Conservation (phyloP, 768 basidiomycete genomes). For the Podaxis sp. region DNA sequence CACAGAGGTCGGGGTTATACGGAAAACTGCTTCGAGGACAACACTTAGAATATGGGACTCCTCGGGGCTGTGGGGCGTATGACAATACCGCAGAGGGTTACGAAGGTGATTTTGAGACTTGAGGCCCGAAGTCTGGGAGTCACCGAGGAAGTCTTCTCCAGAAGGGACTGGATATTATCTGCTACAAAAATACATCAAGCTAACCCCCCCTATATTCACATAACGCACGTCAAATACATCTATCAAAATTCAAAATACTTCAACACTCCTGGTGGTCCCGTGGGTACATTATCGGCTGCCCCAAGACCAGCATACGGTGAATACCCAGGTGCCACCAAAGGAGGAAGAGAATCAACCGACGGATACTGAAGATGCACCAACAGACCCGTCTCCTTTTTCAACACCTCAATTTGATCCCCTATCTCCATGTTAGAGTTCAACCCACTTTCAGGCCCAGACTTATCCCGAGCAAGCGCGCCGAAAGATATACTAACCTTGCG, state of each 20-base stretch:
- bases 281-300: neutral
- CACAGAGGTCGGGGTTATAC: too few species aligned
- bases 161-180: neutral
- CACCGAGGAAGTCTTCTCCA: too few species aligned
- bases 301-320: neutral
- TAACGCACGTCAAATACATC: slow-evolving; percentile 36
- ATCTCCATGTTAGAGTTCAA: neutral
- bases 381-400: neutral
- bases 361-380: neutral
- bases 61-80: too few species aligned
- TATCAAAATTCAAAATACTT: slow-evolving; percentile 19
- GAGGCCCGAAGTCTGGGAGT: too few species aligned
- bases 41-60: too few species aligned
- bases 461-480: neutral
- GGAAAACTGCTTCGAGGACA: too few species aligned
- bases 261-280: neutral
- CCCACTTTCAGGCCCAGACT: neutral
- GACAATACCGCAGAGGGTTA: too few species aligned
- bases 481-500: neutral
- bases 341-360: neutral
- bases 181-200: neutral
- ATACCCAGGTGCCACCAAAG: neutral
- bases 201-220: neutral
- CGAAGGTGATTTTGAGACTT: too few species aligned
- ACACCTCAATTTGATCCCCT: neutral